These are phyloP conservation scores for Cryphonectria nitschkei DNA, from an alignment of 2,329 filamentous ascomycete genomes.

Conservation along the genomic window DNA sequence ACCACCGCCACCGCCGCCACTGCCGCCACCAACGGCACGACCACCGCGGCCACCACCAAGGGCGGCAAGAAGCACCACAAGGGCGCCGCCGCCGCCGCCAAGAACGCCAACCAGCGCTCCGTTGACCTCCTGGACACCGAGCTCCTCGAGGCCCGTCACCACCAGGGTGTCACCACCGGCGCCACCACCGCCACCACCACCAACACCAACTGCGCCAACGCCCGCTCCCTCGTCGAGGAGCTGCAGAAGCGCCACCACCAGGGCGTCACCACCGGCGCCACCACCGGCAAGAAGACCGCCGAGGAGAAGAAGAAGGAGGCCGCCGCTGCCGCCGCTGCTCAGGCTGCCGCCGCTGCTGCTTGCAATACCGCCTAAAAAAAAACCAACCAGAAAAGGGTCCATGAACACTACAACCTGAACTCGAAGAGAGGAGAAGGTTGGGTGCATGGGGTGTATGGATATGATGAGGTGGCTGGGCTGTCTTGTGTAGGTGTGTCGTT, in stretches of 20 bases:
- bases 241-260: conserved; percentile 1
- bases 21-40: not conserved
- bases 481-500: not conserved
- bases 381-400: no score
- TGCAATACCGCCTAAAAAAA: not conserved
- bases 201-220: conserved; percentile 4
- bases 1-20: not conserved
- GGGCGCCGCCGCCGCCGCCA: not conserved
- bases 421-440: not conserved
- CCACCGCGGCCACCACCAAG: not conserved
- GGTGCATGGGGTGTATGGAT: not conserved
- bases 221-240: conserved; percentile 5
- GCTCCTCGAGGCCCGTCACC: conserved; percentile 5
- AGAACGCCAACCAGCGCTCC: not conserved
- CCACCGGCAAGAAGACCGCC: not conserved
- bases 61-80: conserved; percentile 3
- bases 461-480: not conserved
- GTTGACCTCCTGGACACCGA: not conserved
- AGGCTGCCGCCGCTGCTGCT: not conserved
- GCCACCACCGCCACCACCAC: not conserved
- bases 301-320: conserved; percentile 5
- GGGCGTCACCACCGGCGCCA: not conserved
- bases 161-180: not conserved
- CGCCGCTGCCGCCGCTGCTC: not conserved
- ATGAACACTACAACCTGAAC: not conserved